phyloP scores from a whole-genome alignment of 1,284 basidiomycete species.

The Paramarasmius palmivorus region DNA sequence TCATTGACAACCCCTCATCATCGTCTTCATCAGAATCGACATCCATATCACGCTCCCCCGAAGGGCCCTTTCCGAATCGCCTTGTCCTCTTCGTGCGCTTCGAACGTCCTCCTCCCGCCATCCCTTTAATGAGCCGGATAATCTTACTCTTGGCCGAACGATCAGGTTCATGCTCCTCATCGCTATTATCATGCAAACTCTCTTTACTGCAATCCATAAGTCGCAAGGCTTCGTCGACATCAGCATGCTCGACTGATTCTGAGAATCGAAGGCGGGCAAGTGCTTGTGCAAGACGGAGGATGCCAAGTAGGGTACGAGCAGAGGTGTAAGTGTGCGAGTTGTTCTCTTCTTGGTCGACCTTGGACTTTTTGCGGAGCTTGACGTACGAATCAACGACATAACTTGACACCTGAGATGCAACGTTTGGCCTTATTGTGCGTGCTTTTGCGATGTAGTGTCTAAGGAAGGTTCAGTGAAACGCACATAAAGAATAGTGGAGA shows the following conservation, averaged over 20 bases:
- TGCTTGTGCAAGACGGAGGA: conserved; percentile 93
- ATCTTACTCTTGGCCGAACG: conserved; percentile 81
- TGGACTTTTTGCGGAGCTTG: conserved; percentile 88
- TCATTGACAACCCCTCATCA: conserved; percentile 65
- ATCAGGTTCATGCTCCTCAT: conserved; percentile 71
- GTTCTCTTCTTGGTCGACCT: conserved; percentile 88
- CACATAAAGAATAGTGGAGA: not conserved
- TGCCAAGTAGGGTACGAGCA: conserved; percentile 93
- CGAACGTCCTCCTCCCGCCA: conserved; percentile 52
- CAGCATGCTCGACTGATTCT: conserved; percentile 76
- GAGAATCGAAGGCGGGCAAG: conserved; percentile 90
- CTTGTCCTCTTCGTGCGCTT: conserved; percentile 38
- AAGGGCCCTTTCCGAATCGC: conserved; percentile 66
- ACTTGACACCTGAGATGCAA: conserved; percentile 84
- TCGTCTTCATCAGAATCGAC: conserved; percentile 65
- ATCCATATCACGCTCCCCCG: conserved; percentile 68
- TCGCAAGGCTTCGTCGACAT: conserved; percentile 96
- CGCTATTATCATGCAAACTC: conserved; percentile 80
- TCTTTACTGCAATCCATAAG: conserved; percentile 97
- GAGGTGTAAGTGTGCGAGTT: conserved; percentile 94
- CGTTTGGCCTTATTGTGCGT: conserved; percentile 85
- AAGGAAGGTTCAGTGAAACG: conserved; percentile 3
- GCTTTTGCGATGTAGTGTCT: conserved; percentile 97
- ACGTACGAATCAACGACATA: conserved; percentile 98
- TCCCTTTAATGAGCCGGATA: conserved; percentile 87